Percentiles rank a stretch among this genome's conserved stretches.
Evolutionary conservation across 2,329 filamentous ascomycete genomes (phyloP).

Genomic region (Aspergillus sp.): DNA sequence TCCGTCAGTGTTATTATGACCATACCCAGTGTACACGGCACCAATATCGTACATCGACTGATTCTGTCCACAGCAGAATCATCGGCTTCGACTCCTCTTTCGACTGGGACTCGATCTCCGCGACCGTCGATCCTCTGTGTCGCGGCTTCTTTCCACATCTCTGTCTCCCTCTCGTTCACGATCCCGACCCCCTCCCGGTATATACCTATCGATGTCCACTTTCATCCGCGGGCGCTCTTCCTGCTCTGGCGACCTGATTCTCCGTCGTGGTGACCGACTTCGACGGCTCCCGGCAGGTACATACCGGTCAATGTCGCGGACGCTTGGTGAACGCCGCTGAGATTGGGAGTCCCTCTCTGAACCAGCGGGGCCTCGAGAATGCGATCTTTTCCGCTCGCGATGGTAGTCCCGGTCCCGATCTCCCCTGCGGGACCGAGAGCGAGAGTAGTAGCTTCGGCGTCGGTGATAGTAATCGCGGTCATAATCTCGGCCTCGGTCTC

Average conservation of each 20-base stretch:
- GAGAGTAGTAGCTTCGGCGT: conserved; percentile 1
- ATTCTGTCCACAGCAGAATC: too few species aligned
- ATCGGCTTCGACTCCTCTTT: conserved; percentile 18
- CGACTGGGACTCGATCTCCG: conserved; percentile 12
- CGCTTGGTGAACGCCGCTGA: conserved; percentile 20
- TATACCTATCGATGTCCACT: conserved; percentile 37
- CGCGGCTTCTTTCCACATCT: conserved; percentile 12
- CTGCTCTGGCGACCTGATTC: conserved; percentile 28
- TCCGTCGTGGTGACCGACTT: conserved; percentile 32
- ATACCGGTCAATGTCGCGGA: conserved; percentile 36
- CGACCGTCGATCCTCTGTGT: conserved; percentile 14
- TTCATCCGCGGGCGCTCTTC: conserved; percentile 21
- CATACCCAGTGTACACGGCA: too few species aligned
- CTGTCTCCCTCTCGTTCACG: conserved; percentile 11
- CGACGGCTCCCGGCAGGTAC: conserved; percentile 32
- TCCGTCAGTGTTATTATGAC: too few species aligned
- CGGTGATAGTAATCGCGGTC: conserved; percentile 1
- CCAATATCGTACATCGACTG: too few species aligned
- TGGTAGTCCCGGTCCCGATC: conserved; percentile 11
- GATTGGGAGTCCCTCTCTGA: conserved; percentile 17
- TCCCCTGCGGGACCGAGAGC: conserved; percentile 1
- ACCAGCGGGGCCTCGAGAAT: conserved; percentile 10
- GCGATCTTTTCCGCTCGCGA: conserved; percentile 9
- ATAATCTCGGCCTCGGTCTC: conserved; percentile 6
- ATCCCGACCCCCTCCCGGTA: conserved; percentile 27